Evolutionary conservation across 306 rosid genomes (phyloP), one percentile per base, ranked within the genome.

Genomic region (Begonia masoniana): DNA sequence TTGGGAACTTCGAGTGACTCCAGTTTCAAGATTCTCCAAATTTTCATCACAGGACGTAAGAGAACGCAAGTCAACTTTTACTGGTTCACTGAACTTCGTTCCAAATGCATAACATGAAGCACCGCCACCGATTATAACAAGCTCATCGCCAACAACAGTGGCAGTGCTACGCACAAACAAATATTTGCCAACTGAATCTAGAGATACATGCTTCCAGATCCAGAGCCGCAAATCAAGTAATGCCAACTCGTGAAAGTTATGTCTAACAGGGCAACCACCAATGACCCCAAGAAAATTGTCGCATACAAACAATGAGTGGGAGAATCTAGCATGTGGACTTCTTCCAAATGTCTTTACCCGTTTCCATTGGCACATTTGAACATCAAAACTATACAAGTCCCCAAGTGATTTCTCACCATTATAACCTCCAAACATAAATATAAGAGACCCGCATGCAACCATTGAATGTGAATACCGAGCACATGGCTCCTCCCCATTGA

Each of bases 61-160:
- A 41, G 75, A 69, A 62, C 63, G 71, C 78, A 91, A 50, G 57
- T 74, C 71, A 63, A 91, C 67, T 71, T 75, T 91, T 62, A 79
- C 64, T 42, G 94, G 96, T 80, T 74, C 87, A 51, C 96, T 91
- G 72, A 91, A 91, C 73, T 76, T 91, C 51, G 97, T 81, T 69
- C 94, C 96, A 79, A 91, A 91, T 50, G 97, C 97, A 73, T 83
- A 91, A 74, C 96, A 85, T 51, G 97, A 39, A 51, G 94, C 94
- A 15, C 97, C 97, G 21, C 97, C 97, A 50, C 96, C 97, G 60
- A 86, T 62, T 65, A 86, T 50, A 31, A 86, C 68, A 63, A 91
- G 92, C 62, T 85, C 74, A 59, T 83, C 78, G n/a, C 86, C 81
- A 26, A 85, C 26, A 15, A 91, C 72, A 61, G 60, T 78, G 41